Conservation (phyloP, 148 eudicot genomes). For the Camellia granthamiana region DNA sequence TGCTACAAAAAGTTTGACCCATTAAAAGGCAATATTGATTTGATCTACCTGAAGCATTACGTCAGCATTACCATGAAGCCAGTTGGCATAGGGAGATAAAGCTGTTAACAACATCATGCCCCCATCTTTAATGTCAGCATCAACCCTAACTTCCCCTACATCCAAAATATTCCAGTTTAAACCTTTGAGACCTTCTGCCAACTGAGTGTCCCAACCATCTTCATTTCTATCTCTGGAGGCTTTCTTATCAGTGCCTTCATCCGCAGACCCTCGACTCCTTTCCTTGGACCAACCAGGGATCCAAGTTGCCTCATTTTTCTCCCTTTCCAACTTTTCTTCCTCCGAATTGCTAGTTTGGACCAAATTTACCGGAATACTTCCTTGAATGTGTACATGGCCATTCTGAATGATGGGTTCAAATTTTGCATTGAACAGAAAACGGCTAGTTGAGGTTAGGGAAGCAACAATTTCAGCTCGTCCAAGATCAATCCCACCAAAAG, state of each 20-base stretch:
- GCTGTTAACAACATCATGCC: conserved; percentile 99
- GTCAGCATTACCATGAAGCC: conserved; percentile 97
- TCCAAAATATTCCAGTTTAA: conserved; percentile 92
- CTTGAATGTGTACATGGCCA: conserved; percentile 99
- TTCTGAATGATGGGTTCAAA: conserved; percentile 92
- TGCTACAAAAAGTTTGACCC: background rate
- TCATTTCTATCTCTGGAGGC: conserved; percentile 73
- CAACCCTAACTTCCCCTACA: conserved; percentile 98
- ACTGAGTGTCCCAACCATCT: conserved; percentile 87
- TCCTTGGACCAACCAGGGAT: conserved; percentile 70
- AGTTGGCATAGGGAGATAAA: conserved; percentile 88
- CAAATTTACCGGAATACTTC: conserved; percentile 86
- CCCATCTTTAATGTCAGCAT: conserved; percentile 99
- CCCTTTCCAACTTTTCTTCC: conserved; percentile 61
- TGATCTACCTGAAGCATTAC: conserved; percentile 87
- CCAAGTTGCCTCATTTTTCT: conserved; percentile 70
- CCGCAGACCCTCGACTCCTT: conserved; percentile 54
- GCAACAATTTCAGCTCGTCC: conserved; percentile 99
- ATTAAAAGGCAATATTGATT: background rate
- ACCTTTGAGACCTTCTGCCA: conserved; percentile 88
- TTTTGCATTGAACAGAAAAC: conserved; percentile 95
- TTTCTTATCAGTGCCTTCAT: conserved; percentile 66
- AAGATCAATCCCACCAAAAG: conserved; percentile 95
- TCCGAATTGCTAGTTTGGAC: conserved; percentile 48
- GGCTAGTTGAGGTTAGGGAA: conserved; percentile 86